phyloP scores from a whole-genome alignment of 2,329 filamentous ascomycete species.

The Uncinocarpus reesii region DNA sequence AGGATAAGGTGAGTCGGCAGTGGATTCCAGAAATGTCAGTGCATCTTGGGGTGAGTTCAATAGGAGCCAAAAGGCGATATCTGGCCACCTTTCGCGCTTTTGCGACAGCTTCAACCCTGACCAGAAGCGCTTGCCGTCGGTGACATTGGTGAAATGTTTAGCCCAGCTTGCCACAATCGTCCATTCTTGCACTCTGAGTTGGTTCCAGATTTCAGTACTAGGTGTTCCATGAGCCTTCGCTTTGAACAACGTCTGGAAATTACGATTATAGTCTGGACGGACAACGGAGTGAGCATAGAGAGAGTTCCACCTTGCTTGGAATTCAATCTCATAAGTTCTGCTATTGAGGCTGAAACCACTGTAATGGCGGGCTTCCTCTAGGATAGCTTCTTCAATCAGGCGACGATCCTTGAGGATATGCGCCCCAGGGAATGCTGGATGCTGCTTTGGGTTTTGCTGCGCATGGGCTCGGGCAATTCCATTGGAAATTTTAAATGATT shows the following conservation, averaged over 20 bases:
- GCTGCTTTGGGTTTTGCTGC: not conserved
- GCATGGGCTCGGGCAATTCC: too few species aligned
- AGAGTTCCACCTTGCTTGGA: constrained; percentile 10
- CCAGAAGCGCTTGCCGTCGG: constrained; percentile 2
- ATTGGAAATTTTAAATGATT: not conserved
- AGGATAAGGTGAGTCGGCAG: constrained; percentile 28
- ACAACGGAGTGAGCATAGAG: constrained; percentile 2
- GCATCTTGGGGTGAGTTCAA: constrained; percentile 31
- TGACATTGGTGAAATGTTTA: not conserved
- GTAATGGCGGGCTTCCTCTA: not conserved
- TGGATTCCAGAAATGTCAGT: constrained; percentile 36
- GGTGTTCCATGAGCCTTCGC: not conserved
- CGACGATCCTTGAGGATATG: constrained; percentile 1
- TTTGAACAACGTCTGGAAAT: not conserved
- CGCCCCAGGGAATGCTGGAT: not conserved
- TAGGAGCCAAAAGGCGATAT: constrained; percentile 39
- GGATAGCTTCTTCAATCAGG: not conserved
- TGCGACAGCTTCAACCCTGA: not conserved
- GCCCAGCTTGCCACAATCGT: not conserved
- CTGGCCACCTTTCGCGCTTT: constrained; percentile 29
- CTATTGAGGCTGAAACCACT: constrained; percentile 1
- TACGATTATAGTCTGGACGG: constrained; percentile 3
- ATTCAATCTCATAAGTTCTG: constrained; percentile 7
- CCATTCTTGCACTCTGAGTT: not conserved
- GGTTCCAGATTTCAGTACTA: constrained; percentile 1